Evolutionary conservation across 345 rosid species (phyloP), one percentile per base, ranked within the genome.

Genomic region (Euphorbia pulcherrima): DNA sequence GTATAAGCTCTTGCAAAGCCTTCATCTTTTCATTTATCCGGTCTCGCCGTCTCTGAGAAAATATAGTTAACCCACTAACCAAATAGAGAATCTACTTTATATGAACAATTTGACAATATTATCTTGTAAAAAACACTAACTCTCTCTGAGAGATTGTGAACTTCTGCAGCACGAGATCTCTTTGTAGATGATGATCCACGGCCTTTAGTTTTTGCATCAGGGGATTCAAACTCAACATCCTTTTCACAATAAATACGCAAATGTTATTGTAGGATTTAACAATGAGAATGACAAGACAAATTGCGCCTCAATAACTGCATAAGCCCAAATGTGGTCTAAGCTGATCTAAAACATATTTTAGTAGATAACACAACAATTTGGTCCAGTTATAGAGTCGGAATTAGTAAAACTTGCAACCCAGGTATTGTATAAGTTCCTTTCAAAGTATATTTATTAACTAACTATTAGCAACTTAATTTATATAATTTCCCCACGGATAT

Each of bases 131-230:
- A 54, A 35, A 4, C 37, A 79, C 88, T 26, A 30, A 94, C 99
- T 91, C 99, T 87, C 71, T 94, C 99, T 0, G 99, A 94, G 72
- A 87, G 89, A 74, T 94, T 91, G 77, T 94, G 99, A 78, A 94
- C 95, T 79, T 94, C 84, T 8, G 99, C 97, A 69, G 97, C 95
- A 17, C 99, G 92, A 60, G 79, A 67, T 57, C 95, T 88, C 82
- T 89, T 89, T 2, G 83, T 65, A 26, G 90, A 88, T 68, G 88
- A 64, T 61, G 91, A 83, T 75, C 91, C 88, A 53, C 83, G 79
- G 35, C 35, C 65, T 77, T 75, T 83, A 63, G 87, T 89, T 62
- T 84, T 87, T 40, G 71, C 67, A 37, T 83, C 86, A 28, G 75
- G 74, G 61, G 81, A 87, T 76, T 82, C 92, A 62, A 84, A 69